A percentile compares a stretch with the other conserved stretches of the same genome.
Evolutionary conservation across 305 asterid genomes (phyloP).

Genomic region (Fraxinus nigra): DNA sequence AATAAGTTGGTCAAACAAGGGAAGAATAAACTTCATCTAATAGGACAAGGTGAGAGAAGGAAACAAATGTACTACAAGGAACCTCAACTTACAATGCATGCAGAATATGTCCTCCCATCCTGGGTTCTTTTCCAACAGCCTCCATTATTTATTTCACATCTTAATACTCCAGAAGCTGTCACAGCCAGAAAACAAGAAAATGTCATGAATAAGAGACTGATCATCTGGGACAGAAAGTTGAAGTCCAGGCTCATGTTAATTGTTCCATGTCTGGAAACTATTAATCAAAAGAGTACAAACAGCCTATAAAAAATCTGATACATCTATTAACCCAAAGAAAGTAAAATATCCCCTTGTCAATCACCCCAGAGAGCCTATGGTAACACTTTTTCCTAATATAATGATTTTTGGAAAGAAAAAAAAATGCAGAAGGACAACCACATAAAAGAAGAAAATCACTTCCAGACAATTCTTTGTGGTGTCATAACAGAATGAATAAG

Average conservation of each 20-base stretch:
- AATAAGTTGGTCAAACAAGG: neutral
- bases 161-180: conserved; percentile 80
- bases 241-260: neutral
- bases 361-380: neutral
- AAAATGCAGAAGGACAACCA: neutral
- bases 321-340: neutral
- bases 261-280: neutral
- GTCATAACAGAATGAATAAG: neutral
- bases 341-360: neutral
- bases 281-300: neutral
- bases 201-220: neutral
- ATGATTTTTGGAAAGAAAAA: neutral
- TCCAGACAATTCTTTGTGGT: neutral
- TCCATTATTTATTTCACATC: conserved; percentile 78
- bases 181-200: conserved; percentile 9
- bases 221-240: neutral
- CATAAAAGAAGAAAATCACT: neutral
- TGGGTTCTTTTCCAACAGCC: conserved; percentile 82
- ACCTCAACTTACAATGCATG: conserved; percentile 65
- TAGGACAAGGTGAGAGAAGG: neutral
- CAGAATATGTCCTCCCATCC: conserved; percentile 60
- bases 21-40: neutral
- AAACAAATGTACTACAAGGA: neutral
- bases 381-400: neutral
- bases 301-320: neutral